Conservation (phyloP, 2,329 filamentous ascomycete species). For the Mollisia scopiformis region DNA sequence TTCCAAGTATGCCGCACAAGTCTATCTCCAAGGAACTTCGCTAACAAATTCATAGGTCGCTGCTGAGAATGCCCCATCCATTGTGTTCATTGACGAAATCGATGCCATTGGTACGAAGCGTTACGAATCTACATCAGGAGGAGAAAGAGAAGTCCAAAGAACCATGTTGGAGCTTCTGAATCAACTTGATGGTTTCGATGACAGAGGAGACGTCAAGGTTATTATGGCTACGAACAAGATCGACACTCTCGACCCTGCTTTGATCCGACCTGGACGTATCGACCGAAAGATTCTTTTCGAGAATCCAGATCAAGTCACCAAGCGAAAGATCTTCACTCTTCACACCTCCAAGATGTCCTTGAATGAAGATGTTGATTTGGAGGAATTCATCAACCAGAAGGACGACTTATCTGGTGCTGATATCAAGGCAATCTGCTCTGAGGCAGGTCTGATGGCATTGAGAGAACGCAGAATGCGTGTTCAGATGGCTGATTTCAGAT, state of each 20-base stretch:
- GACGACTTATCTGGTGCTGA: conserved; percentile 96
- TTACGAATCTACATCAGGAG: conserved; percentile 95
- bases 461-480: conserved; percentile 96
- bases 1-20: conserved; percentile 67
- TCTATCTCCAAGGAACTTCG: neutral
- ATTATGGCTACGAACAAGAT: conserved; percentile 99
- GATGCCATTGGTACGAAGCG: conserved; percentile 98
- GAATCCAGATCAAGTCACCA: conserved; percentile 79
- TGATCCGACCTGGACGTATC: conserved; percentile 96
- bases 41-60: conserved; percentile 64
- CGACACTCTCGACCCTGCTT: conserved; percentile 90
- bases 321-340: conserved; percentile 96
- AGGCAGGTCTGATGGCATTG: conserved; percentile 91
- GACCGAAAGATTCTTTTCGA: conserved; percentile 91
- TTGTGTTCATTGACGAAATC: conserved; percentile 99
- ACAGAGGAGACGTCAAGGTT: conserved; percentile 98
- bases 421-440: conserved; percentile 98
- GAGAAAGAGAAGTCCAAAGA: conserved; percentile 95
- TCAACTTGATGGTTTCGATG: conserved; percentile 97
- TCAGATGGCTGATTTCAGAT: conserved; percentile 97
- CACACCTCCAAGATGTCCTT: conserved; percentile 99
- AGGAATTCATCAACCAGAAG: conserved; percentile 98
- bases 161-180: conserved; percentile 99
- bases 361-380: conserved; percentile 93
- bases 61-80: conserved; percentile 92